Conservation (phyloP, 2,329 filamentous ascomycete genomes). For the Chaetomium globosum region DNA sequence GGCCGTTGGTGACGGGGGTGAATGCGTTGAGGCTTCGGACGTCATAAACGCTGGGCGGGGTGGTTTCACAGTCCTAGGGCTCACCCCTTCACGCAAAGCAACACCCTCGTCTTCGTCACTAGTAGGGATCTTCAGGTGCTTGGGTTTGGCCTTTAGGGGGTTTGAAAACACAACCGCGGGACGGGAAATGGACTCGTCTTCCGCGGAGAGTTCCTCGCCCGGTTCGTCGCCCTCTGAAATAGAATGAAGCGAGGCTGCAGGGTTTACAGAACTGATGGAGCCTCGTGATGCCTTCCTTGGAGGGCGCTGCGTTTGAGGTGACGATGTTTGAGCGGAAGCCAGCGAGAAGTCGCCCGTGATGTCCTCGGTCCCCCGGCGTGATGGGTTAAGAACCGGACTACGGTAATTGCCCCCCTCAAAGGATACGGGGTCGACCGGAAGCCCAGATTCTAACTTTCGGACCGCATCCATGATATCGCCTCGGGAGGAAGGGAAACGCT, state of each 20-base stretch:
- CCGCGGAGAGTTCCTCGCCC: slow-evolving; percentile 25
- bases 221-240: slow-evolving; percentile 48
- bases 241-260: slow-evolving; percentile 47
- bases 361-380: slow-evolving; percentile 44
- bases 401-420: slow-evolving; percentile 44
- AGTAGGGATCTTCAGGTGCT: slow-evolving; percentile 33
- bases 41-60: slow-evolving; percentile 17
- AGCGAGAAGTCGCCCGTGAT: slow-evolving; percentile 43
- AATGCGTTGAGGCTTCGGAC: slow-evolving; percentile 16
- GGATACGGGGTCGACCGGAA: slow-evolving; percentile 46
- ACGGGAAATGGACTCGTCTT: slow-evolving; percentile 23
- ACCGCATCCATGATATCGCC: slow-evolving; percentile 51
- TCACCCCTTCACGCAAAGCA: slow-evolving; percentile 38
- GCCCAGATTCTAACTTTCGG: slow-evolving; percentile 51
- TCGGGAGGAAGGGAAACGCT: slow-evolving; percentile 52
- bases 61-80: slow-evolving; percentile 29
- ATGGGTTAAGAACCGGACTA: slow-evolving; percentile 44
- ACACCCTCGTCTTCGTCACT: slow-evolving; percentile 50
- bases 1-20: slow-evolving; percentile 9
- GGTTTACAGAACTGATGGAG: slow-evolving; percentile 41
- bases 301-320: slow-evolving; percentile 37
- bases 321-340: slow-evolving; percentile 38
- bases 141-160: slow-evolving; percentile 34
- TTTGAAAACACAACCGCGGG: slow-evolving; percentile 40
- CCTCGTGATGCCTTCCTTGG: slow-evolving; percentile 38